Evolutionary conservation across 2,329 filamentous ascomycete species (phyloP), one percentile per base, ranked within the genome.

Genomic region (Arachnomyces sp.): DNA sequence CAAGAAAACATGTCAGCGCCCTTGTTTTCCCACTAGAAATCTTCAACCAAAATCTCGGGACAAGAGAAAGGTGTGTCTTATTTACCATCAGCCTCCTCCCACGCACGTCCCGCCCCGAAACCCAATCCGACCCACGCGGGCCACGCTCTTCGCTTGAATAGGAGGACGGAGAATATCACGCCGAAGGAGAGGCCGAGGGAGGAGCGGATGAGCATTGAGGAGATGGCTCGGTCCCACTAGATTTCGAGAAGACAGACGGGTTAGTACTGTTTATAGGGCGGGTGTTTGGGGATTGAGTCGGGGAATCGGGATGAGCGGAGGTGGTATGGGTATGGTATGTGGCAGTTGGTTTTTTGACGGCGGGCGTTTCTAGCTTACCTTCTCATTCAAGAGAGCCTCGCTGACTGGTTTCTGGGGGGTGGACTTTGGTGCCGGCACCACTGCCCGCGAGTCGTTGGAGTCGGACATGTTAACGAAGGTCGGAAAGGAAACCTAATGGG

Each of bases 61-160:
- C n/a, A 35, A 17, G 7, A 31, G 20, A 25, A 9, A 9, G 20
- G 5, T 25, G 9, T 9, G n/a, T 1, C 5, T 29, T 47, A 60
- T 69, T 72, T 82, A 71, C 76, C 84, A 72, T 98, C 94, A 70
- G 92, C 95, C 74, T 98, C 92, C 68, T 98, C 92, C 74, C 94
- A 98, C 43, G 92, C 92, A 58, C 93, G 81, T 57, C 92, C 92
- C 49, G 89, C 89, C 63, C 93, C 92, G 64, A 98, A 96, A 43
- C 92, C 92, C 40, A 90, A 76, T 50, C 92, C 92, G 51, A 94
- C 78, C 63, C 87, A 92, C n/a, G 89, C 92, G 43, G 92, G 92
- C 87, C 90, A 98, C 51, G 92, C 86, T 71, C 92, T 82, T 67
- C 93, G 84, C 77, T 94, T 94, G 79, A 98, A 98, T 41, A 98